Percentiles rank a stretch among this genome's conserved stretches.
Conservation (phyloP, 1,139 yeast genomes). For the Diutina sp. region DNA sequence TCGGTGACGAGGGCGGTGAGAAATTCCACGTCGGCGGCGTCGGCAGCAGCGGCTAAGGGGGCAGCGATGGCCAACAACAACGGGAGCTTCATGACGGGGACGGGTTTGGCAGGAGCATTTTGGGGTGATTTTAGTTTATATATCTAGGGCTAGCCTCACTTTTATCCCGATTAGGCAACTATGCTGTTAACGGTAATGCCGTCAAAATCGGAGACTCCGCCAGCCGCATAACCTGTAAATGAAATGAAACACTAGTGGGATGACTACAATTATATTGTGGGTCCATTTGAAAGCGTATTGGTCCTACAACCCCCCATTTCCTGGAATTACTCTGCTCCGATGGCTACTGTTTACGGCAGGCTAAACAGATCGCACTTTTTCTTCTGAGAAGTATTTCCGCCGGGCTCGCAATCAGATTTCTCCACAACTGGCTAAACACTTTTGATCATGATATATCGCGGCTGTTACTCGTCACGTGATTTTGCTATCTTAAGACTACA, state of each 20-base stretch:
- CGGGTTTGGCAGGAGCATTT: background rate
- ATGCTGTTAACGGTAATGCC: background rate
- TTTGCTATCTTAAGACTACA: too few relatives aligned
- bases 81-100: conserved; percentile 10
- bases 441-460: background rate
- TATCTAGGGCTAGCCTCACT: background rate
- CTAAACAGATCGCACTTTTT: background rate
- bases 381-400: background rate
- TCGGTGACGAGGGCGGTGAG: conserved; percentile 29
- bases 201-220: too few relatives aligned
- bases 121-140: background rate
- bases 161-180: background rate
- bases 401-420: background rate
- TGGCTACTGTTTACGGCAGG: background rate
- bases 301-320: too few relatives aligned
- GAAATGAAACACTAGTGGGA: too few relatives aligned
- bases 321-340: background rate
- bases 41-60: conserved; percentile 14
- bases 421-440: background rate
- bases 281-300: too few relatives aligned
- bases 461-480: background rate
- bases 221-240: too few relatives aligned
- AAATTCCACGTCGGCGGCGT: conserved; percentile 17
- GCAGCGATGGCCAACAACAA: conserved; percentile 6
- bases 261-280: too few relatives aligned